phyloP scores from a whole-genome alignment of 768 basidiomycete species.

The Russula griseocarnosa region DNA sequence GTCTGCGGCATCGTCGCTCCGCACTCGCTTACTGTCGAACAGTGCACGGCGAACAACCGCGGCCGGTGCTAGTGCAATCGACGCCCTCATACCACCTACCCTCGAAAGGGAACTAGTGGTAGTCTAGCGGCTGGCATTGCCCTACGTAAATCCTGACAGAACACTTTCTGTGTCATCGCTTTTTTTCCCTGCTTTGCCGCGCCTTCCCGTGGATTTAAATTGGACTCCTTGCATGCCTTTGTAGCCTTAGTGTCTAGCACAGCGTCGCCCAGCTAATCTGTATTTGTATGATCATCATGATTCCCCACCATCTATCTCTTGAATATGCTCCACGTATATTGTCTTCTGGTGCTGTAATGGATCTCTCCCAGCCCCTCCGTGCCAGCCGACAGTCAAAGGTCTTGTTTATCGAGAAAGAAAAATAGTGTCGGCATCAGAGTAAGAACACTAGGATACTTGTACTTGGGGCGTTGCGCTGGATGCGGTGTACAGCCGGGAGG shows the following conservation, averaged over 20 bases:
- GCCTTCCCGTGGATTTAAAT: neutral
- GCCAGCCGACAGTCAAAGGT: neutral
- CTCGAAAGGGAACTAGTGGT: conserved; percentile 13
- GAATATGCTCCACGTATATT: neutral
- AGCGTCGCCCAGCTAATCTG: conserved; percentile 8
- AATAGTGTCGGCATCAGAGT: neutral
- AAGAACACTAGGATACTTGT: neutral
- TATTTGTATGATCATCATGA: neutral
- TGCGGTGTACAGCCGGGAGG: neutral
- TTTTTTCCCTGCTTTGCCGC: neutral
- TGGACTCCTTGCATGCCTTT: conserved; percentile 5
- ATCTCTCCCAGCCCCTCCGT: neutral
- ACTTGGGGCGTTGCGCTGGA: neutral
- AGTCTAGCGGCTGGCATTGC: conserved; percentile 18
- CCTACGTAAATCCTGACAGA: conserved; percentile 16
- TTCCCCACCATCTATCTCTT: neutral
- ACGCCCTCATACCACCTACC: neutral
- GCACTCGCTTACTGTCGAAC: conserved; percentile 26
- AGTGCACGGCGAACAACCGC: conserved; percentile 18
- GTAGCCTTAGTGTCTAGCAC: conserved; percentile 19
- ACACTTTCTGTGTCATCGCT: too few relatives aligned
- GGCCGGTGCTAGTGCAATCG: neutral
- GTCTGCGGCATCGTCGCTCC: conserved; percentile 15
- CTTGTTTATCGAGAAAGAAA: neutral
- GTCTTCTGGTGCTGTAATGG: neutral